phyloP scores from a whole-genome alignment of 2,329 filamentous ascomycete species.

The Xylaria hypoxylon region DNA sequence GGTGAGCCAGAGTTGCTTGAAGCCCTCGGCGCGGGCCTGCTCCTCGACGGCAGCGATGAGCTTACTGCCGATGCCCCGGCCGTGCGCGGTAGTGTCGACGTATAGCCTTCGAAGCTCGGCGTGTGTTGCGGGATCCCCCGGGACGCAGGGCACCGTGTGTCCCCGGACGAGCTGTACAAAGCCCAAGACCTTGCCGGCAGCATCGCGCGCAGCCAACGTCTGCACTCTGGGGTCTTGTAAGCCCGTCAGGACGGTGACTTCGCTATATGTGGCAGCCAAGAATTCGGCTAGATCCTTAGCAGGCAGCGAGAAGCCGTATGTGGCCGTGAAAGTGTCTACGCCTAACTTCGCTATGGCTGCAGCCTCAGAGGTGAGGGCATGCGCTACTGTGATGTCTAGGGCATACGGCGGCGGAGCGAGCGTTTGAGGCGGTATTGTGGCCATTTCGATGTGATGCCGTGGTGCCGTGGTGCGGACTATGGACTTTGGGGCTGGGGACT shows the following conservation, averaged over 20 bases:
- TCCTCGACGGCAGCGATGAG: constrained; percentile 45
- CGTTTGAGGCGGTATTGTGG: not conserved
- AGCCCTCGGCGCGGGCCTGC: constrained; percentile 46
- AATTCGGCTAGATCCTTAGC: constrained; percentile 44
- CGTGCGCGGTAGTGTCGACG: constrained; percentile 46
- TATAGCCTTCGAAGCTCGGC: constrained; percentile 49
- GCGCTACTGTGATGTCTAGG: constrained; percentile 40
- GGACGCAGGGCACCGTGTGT: constrained; percentile 40
- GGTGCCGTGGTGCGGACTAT: not conserved
- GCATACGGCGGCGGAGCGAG: constrained; percentile 1
- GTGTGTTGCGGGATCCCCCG: constrained; percentile 38
- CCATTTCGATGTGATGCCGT: constrained; percentile 22
- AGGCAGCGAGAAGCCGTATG: constrained; percentile 46
- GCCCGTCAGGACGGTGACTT: constrained; percentile 40
- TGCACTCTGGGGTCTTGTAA: constrained; percentile 39
- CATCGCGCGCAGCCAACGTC: constrained; percentile 44
- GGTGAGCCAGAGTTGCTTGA: constrained; percentile 46
- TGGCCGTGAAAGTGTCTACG: constrained; percentile 44
- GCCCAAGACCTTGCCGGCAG: constrained; percentile 40
- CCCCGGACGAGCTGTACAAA: constrained; percentile 47
- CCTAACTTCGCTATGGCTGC: constrained; percentile 46
- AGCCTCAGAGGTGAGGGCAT: constrained; percentile 43
- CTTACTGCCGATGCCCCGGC: constrained; percentile 46
- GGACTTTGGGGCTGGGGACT: not conserved
- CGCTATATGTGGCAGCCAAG: constrained; percentile 43